phyloP scores from a whole-genome alignment of 768 basidiomycete species.

The Agrocybe pediades region DNA sequence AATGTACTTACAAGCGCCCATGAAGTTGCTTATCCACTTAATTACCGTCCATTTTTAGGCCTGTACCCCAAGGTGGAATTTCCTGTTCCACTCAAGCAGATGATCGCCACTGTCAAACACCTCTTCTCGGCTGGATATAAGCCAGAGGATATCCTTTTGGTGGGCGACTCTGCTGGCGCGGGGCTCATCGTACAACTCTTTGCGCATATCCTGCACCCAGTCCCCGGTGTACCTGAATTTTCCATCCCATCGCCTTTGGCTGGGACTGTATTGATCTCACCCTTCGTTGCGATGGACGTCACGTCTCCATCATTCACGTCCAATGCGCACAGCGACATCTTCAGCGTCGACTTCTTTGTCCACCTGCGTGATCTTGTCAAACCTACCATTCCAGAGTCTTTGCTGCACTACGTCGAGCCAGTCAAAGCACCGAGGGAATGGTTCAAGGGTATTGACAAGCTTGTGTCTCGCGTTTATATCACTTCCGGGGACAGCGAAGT shows the following conservation, averaged over 20 bases:
- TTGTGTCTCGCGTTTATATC: conserved; percentile 35
- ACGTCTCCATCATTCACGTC: conserved; percentile 23
- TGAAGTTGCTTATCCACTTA: neutral
- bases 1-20: neutral
- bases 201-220: conserved; percentile 33
- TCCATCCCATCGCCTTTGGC: conserved; percentile 21
- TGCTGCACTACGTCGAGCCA: conserved; percentile 31
- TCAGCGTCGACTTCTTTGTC: conserved; percentile 15
- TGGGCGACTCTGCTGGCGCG: conserved; percentile 39
- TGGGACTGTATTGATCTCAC: conserved; percentile 31
- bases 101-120: conserved; percentile 26
- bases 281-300: conserved; percentile 30
- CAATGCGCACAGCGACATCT: conserved; percentile 28
- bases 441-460: conserved; percentile 31
- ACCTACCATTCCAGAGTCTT: conserved; percentile 17
- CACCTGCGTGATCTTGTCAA: conserved; percentile 3
- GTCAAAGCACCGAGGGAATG: conserved; percentile 30
- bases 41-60: conserved; percentile 20
- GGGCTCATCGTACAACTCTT: conserved; percentile 30
- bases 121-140: conserved; percentile 29
- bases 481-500: conserved; percentile 37
- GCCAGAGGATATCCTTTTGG: conserved; percentile 32
- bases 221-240: conserved; percentile 21
- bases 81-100: conserved; percentile 32
- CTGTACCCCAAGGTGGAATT: conserved; percentile 26